Conservation (phyloP, 2,329 filamentous ascomycete species). For the Calycina marina region DNA sequence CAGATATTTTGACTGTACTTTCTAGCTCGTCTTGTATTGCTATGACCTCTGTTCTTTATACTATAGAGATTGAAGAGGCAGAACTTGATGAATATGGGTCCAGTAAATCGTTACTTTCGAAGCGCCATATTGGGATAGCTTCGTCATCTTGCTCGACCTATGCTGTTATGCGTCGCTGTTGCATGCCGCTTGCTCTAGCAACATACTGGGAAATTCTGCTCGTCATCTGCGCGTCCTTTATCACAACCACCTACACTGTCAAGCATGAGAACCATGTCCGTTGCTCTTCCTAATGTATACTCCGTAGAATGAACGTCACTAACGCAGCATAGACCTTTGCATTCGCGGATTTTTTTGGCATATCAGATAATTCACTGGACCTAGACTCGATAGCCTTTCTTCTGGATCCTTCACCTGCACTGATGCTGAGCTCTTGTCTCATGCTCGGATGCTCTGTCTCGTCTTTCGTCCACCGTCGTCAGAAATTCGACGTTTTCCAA, state of each 20-base stretch:
- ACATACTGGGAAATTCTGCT: slow-evolving; percentile 14
- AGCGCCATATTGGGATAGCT: no score
- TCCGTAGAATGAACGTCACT: neutral
- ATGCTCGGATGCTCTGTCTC: slow-evolving; percentile 25
- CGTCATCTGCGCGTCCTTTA: slow-evolving; percentile 8
- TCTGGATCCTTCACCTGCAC: slow-evolving; percentile 21
- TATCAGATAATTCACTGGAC: no score
- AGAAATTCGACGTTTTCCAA: slow-evolving; percentile 21
- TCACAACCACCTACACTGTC: slow-evolving; percentile 18
- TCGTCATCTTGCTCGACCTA: no score
- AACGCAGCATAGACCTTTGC: no score
- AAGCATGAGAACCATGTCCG: slow-evolving; percentile 13
- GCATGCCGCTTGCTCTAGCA: slow-evolving; percentile 6
- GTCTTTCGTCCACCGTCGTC: slow-evolving; percentile 24
- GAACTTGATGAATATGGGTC: neutral
- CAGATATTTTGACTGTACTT: neutral
- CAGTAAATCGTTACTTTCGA: neutral
- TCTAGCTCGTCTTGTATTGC: neutral
- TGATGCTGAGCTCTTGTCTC: slow-evolving; percentile 24
- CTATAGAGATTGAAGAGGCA: neutral
- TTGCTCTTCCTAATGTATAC: neutral
- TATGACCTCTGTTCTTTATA: neutral
- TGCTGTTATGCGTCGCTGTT: no score
- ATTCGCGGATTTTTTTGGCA: no score
- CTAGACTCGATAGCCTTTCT: no score